Percentiles rank a stretch among this genome's conserved stretches.
Evolutionary conservation across 2,329 filamentous ascomycete species (phyloP).

Genomic region (Stemphylium vesicarium): DNA sequence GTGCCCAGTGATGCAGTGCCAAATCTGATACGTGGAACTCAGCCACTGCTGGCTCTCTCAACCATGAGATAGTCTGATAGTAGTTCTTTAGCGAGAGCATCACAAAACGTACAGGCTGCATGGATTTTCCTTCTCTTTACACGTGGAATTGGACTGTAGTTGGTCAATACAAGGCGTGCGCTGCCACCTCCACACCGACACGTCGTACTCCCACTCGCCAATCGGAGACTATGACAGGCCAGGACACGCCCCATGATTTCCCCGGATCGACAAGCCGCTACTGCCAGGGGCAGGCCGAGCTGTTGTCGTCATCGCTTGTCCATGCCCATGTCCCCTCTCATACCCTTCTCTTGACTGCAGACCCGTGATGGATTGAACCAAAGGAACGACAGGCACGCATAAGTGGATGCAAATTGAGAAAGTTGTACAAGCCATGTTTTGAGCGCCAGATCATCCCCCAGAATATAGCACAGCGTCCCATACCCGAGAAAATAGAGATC

Average conservation of each 20-base stretch:
- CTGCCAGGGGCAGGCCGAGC: constrained; percentile 16
- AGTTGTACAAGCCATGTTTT: constrained; percentile 33
- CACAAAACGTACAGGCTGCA: background rate
- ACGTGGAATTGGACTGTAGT: background rate
- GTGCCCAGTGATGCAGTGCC: background rate
- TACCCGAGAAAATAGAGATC: constrained; percentile 31
- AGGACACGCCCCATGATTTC: constrained; percentile 32
- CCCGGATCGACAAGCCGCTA: constrained; percentile 31
- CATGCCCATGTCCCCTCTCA: background rate
- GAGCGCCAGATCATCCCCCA: constrained; percentile 32
- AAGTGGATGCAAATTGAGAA: background rate
- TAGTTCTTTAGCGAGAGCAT: background rate
- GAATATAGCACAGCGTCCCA: constrained; percentile 42
- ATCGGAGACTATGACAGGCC: constrained; percentile 24
- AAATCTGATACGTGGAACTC: background rate
- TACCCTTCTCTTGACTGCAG: background rate
- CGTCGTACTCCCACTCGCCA: constrained; percentile 28
- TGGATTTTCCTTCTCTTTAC: background rate
- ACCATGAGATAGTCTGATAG: background rate
- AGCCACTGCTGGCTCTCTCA: background rate
- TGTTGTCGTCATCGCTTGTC: constrained; percentile 12
- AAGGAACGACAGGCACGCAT: background rate
- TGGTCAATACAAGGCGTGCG: background rate
- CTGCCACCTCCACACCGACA: constrained; percentile 25
- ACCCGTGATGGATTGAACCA: background rate